phyloP scores from a whole-genome alignment of 345 rosid genomes.

The Boechera divaricarpa region DNA sequence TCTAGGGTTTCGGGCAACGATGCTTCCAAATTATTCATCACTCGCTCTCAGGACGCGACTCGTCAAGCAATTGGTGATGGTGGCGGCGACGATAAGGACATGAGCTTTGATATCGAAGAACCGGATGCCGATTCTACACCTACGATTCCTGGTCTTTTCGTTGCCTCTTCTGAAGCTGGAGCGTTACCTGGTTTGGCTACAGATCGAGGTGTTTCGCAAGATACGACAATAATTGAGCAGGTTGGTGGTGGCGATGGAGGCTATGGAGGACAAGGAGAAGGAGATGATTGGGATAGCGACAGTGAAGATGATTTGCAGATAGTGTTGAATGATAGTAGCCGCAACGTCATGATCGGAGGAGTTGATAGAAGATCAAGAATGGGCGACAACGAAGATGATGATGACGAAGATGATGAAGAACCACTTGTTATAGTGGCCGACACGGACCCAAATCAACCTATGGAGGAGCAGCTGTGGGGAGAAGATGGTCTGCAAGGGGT shows the following conservation, averaged over 20 bases:
- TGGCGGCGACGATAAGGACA: slow-evolving; percentile 46
- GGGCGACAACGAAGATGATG: slow-evolving; percentile 67
- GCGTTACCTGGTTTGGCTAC: slow-evolving; percentile 31
- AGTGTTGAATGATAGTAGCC: slow-evolving; percentile 79
- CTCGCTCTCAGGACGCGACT: slow-evolving; percentile 27
- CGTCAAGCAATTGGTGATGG: slow-evolving; percentile 34
- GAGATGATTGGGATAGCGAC: slow-evolving; percentile 87
- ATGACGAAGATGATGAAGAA: slow-evolving; percentile 69
- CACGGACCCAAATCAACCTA: slow-evolving; percentile 58
- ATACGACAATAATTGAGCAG: slow-evolving; percentile 20
- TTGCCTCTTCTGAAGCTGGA: slow-evolving; percentile 32
- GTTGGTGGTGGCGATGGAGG: slow-evolving; percentile 25
- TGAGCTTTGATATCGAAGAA: slow-evolving; percentile 88
- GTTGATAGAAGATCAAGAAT: slow-evolving; percentile 57
- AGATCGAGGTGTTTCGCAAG: slow-evolving; percentile 41
- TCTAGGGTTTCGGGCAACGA: slow-evolving; percentile 56
- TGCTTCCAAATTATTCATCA: slow-evolving; percentile 34
- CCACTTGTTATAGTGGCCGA: slow-evolving; percentile 81
- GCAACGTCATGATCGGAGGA: slow-evolving; percentile 56
- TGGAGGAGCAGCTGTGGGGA: slow-evolving; percentile 77
- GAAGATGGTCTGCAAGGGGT: slow-evolving; percentile 58
- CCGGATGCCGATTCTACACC: slow-evolving; percentile 50
- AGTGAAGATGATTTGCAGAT: slow-evolving; percentile 97
- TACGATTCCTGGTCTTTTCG: slow-evolving; percentile 67
- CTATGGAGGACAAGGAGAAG: slow-evolving; percentile 48